Evolutionary conservation across 2,329 filamentous ascomycete genomes (phyloP).

Genomic region (Kalmusia sp.): DNA sequence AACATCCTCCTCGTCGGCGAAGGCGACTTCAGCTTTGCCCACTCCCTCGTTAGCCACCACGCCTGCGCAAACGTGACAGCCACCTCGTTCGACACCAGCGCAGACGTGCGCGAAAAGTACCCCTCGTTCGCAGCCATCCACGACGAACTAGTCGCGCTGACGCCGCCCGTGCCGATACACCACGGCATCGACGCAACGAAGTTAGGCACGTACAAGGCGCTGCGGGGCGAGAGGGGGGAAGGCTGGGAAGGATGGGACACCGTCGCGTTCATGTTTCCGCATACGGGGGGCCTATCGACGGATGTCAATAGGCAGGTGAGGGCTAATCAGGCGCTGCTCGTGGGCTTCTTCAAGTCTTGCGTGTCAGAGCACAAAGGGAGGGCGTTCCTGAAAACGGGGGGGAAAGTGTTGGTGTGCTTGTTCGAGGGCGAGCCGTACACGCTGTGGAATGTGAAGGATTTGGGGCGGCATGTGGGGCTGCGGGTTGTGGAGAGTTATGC

Average conservation of each 20-base stretch:
- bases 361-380: constrained; percentile 14
- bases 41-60: constrained; percentile 70
- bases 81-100: constrained; percentile 69
- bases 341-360: constrained; percentile 39
- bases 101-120: constrained; percentile 60
- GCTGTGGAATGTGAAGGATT: constrained; percentile 90
- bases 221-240: constrained; percentile 28
- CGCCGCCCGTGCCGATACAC: constrained; percentile 43
- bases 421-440: constrained; percentile 96
- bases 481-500: constrained; percentile 73
- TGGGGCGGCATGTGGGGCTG: constrained; percentile 79
- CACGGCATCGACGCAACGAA: constrained; percentile 74
- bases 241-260: constrained; percentile 72
- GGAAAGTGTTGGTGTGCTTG: constrained; percentile 77
- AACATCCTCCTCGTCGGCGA: constrained; percentile 80
- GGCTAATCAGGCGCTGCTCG: constrained; percentile 65
- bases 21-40: constrained; percentile 79
- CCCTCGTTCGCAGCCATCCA: constrained; percentile 56
- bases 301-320: constrained; percentile 95
- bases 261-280: constrained; percentile 96
- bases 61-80: constrained; percentile 71
- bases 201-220: constrained; percentile 36
- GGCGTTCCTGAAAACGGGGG: constrained; percentile 58
- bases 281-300: constrained; percentile 89
- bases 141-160: constrained; percentile 27